phyloP scores from a whole-genome alignment of 805 yeast species.

The Hanseniaspora lachancei region DNA sequence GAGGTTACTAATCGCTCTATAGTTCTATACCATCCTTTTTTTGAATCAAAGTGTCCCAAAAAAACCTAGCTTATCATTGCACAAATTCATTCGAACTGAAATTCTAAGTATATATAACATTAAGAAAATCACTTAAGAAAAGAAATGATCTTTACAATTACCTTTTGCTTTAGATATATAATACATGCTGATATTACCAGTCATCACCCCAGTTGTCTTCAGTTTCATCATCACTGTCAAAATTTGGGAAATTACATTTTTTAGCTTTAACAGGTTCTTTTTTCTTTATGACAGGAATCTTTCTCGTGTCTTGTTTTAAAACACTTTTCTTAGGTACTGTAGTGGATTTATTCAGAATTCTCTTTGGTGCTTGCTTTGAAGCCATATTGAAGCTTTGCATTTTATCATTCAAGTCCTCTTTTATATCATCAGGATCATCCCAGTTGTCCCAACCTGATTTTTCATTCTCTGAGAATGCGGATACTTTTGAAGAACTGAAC shows the following conservation, averaged over 20 bases:
- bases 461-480: background rate
- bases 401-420: slow-evolving; percentile 13
- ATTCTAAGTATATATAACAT: too few relatives aligned
- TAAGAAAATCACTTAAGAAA: background rate
- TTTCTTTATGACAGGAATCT: slow-evolving; percentile 13
- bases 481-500: background rate
- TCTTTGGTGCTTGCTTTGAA: background rate
- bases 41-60: too few relatives aligned
- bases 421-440: slow-evolving; percentile 9
- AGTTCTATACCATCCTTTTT: too few relatives aligned
- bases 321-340: background rate
- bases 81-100: too few relatives aligned
- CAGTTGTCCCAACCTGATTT: slow-evolving; percentile 11
- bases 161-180: background rate
- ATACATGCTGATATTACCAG: slow-evolving; percentile 15
- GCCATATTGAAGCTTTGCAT: background rate
- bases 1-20: background rate
- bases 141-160: background rate
- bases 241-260: slow-evolving; percentile 6
- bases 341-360: background rate
- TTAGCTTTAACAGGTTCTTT: slow-evolving; percentile 1
- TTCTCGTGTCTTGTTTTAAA: slow-evolving; percentile 1
- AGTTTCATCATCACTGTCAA: slow-evolving; percentile 6
- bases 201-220: slow-evolving; percentile 23
- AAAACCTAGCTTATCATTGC: too few relatives aligned